Percentiles rank a stretch among this genome's conserved stretches.
Evolutionary conservation across 352 stramenopile genomes (phyloP).

Genomic region (Phytophthora crassamura): DNA sequence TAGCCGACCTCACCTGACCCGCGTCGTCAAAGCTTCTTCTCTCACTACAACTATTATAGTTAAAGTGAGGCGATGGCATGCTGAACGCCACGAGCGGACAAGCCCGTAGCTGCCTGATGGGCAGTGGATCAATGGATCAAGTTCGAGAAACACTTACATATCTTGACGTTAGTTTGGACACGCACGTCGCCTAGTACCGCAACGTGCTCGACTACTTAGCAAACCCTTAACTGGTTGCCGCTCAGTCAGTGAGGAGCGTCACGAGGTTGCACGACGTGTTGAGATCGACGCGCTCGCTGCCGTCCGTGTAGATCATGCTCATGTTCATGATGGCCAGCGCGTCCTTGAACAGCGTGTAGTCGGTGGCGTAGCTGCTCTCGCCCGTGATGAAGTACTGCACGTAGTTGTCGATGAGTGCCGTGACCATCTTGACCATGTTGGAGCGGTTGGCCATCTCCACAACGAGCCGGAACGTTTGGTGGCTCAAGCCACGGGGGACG

Average conservation of each 20-base stretch:
- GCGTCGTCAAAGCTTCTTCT: too few species aligned
- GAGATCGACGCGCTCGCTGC: slow-evolving; percentile 35
- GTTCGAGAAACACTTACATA: slow-evolving; percentile 18
- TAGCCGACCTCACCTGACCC: too few species aligned
- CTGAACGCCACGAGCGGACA: too few species aligned
- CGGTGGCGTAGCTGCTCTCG: slow-evolving; percentile 46
- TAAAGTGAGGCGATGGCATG: too few species aligned
- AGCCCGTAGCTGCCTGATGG: too few species aligned
- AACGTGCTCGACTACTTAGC: slow-evolving; percentile 23
- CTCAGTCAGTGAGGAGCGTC: slow-evolving; percentile 29
- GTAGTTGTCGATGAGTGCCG: slow-evolving; percentile 39
- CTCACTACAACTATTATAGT: too few species aligned
- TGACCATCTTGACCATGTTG: slow-evolving; percentile 55
- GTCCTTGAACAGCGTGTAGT: slow-evolving; percentile 47
- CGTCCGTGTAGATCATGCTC: slow-evolving; percentile 65
- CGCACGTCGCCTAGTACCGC: slow-evolving; percentile 15
- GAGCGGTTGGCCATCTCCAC: slow-evolving; percentile 28
- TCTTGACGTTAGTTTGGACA: slow-evolving; percentile 17
- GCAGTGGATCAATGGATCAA: too few species aligned
- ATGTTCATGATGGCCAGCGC: slow-evolving; percentile 58
- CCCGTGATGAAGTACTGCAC: slow-evolving; percentile 65
- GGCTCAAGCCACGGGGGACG: slow-evolving; percentile 50
- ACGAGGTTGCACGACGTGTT: slow-evolving; percentile 41
- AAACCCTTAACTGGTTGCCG: slow-evolving; percentile 14
- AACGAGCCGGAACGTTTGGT: slow-evolving; percentile 41